Evolutionary conservation across 352 stramenopile genomes (phyloP).

Genomic region (Globisporangium camurandrum): DNA sequence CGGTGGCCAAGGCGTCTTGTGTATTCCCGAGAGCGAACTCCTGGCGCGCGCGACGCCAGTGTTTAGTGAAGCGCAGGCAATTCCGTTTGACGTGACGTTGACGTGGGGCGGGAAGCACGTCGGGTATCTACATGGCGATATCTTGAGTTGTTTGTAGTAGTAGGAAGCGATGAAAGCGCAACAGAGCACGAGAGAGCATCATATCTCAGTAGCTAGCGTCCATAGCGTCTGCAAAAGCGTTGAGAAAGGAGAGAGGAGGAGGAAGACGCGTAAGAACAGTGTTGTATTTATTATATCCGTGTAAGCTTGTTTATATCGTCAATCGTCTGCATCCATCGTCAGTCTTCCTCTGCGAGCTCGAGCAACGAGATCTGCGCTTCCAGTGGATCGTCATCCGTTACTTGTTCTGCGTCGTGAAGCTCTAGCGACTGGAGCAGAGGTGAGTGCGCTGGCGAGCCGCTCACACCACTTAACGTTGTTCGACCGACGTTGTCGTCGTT

Average conservation of each 20-base stretch:
- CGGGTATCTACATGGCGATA: conserved; percentile 45
- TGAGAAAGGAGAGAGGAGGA: too few species aligned
- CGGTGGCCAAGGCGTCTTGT: conserved; percentile 34
- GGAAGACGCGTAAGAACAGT: too few species aligned
- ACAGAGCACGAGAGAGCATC: neutral
- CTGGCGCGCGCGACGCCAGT: conserved; percentile 19
- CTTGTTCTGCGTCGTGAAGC: conserved; percentile 1
- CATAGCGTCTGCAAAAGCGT: neutral
- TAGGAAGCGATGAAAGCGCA: neutral
- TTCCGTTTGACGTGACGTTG: conserved; percentile 41
- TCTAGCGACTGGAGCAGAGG: conserved; percentile 11
- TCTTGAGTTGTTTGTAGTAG: conserved; percentile 18
- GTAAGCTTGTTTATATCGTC: neutral
- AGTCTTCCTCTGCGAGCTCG: conserved; percentile 28
- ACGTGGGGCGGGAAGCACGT: conserved; percentile 52
- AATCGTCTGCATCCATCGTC: neutral
- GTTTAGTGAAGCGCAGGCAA: conserved; percentile 20
- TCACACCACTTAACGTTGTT: neutral
- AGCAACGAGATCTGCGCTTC: conserved; percentile 36
- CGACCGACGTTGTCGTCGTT: neutral
- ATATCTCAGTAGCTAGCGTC: neutral
- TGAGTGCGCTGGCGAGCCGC: too few species aligned
- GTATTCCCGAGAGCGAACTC: conserved; percentile 34
- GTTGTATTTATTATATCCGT: neutral
- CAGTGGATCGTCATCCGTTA: conserved; percentile 7